phyloP scores from a whole-genome alignment of 176 grass and related monocot species.

The Tillandsia leiboldiana region DNA sequence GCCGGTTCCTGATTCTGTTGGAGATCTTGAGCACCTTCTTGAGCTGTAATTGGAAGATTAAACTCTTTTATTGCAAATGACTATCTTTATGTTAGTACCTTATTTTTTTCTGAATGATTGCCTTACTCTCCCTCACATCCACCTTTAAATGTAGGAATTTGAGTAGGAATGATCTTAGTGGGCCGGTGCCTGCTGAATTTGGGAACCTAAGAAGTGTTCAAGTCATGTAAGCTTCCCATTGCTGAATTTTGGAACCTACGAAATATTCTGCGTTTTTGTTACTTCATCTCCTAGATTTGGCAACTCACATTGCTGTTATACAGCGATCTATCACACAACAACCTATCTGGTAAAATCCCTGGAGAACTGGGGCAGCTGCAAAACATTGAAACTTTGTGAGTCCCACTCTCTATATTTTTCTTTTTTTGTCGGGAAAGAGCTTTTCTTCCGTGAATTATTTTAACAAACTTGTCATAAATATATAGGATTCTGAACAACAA shows the following conservation, averaged over 20 bases:
- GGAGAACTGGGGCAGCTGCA: slow-evolving; percentile 89
- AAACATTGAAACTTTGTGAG: slow-evolving; percentile 84
- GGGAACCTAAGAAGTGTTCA: slow-evolving; percentile 87
- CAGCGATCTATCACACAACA: slow-evolving; percentile 83
- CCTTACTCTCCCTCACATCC: slow-evolving; percentile 5
- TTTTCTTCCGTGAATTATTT: not conserved
- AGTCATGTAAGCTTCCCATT: slow-evolving; percentile 62
- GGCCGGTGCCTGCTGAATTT: slow-evolving; percentile 73
- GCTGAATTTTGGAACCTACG: not conserved
- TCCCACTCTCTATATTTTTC: slow-evolving; percentile 21
- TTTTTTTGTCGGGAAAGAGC: not conserved
- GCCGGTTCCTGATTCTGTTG: slow-evolving; percentile 67
- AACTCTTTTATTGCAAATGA: not conserved
- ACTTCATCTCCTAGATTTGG: slow-evolving; percentile 17
- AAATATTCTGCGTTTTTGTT: not conserved
- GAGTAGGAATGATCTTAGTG: slow-evolving; percentile 77
- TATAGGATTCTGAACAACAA: slow-evolving; percentile 96
- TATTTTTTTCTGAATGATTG: not conserved
- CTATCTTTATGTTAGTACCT: slow-evolving; percentile 1
- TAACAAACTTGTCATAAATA: slow-evolving; percentile 4
- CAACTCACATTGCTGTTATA: not conserved
- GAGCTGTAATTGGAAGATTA: slow-evolving; percentile 47
- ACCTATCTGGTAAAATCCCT: slow-evolving; percentile 62
- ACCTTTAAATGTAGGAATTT: slow-evolving; percentile 46
- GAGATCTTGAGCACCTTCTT: slow-evolving; percentile 97